Percentiles rank a stretch among this genome's conserved stretches.
phyloP scores from a whole-genome alignment of 345 rosid genomes.

The thale cress (Arabidopsis thaliana) region DNA sequence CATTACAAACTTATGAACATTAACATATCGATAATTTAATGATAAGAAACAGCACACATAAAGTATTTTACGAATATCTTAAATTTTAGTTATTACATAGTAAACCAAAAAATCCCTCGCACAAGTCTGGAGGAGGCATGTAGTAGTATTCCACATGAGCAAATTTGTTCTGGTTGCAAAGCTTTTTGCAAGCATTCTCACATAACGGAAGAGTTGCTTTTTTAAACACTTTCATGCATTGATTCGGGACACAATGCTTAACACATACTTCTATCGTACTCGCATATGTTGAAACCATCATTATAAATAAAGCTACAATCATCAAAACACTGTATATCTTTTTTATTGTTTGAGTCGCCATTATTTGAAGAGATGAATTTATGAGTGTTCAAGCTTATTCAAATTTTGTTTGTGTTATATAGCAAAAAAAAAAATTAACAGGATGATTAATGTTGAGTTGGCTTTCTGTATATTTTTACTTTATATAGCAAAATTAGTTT shows the following conservation, averaged over 20 bases:
- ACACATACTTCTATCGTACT: not conserved
- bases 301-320: not conserved
- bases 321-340: not conserved
- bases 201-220: not conserved
- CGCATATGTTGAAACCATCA: slow-evolving; percentile 3
- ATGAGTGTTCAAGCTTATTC: not conserved
- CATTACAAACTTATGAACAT: no score
- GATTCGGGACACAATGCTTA: slow-evolving; percentile 4
- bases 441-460: not conserved
- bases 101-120: no score
- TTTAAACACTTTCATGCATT: not conserved
- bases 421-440: not conserved
- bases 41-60: no score
- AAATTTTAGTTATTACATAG: no score
- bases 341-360: not conserved
- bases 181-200: slow-evolving; percentile 1
- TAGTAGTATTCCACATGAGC: not conserved
- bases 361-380: no score
- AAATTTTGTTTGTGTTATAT: not conserved
- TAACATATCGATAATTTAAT: no score
- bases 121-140: no score
- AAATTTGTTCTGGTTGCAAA: not conserved
- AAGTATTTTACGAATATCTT: no score
- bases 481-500: slow-evolving; percentile 4
- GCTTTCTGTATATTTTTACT: not conserved